These are phyloP conservation scores for Evansstolkia leycettana DNA, from an alignment of 495 filamentous ascomycete species.

Conservation along the genomic window DNA sequence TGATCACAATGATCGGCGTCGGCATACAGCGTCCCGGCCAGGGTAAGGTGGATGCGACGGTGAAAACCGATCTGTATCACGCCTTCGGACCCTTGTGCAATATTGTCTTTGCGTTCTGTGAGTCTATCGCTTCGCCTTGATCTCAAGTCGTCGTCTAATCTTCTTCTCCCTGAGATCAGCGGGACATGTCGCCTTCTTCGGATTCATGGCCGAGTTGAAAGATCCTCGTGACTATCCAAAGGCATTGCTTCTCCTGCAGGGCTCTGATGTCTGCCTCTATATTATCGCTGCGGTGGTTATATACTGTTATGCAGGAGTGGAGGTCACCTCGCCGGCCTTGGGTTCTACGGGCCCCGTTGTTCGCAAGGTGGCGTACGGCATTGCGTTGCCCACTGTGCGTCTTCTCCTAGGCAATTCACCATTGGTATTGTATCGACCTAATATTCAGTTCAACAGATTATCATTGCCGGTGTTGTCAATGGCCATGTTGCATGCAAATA, in stretches of 20 bases:
- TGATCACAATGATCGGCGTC: constrained; percentile 52
- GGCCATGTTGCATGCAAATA: constrained; percentile 50
- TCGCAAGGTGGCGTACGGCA: constrained; percentile 59
- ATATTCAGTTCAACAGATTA: constrained; percentile 9
- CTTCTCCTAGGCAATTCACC: constrained; percentile 1
- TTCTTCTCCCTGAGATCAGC: too few relatives aligned
- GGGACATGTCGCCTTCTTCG: constrained; percentile 61
- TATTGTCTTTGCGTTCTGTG: constrained; percentile 32
- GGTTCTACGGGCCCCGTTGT: constrained; percentile 47
- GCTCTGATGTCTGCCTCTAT: constrained; percentile 55
- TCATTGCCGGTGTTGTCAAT: constrained; percentile 40
- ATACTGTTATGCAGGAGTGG: constrained; percentile 58
- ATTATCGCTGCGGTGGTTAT: constrained; percentile 33
- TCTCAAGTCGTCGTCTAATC: background rate
- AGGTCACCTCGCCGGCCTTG: constrained; percentile 61
- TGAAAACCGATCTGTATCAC: constrained; percentile 21
- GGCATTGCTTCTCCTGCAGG: constrained; percentile 50
- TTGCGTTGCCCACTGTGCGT: constrained; percentile 57
- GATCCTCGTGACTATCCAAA: constrained; percentile 52
- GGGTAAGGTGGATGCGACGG: constrained; percentile 6
- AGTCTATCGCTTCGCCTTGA: too few relatives aligned
- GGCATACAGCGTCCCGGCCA: constrained; percentile 21
- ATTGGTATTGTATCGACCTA: constrained; percentile 12
- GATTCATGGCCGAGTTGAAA: constrained; percentile 65
- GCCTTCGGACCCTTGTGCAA: constrained; percentile 27